Conservation (phyloP, 768 basidiomycete genomes). For the Scleroderma bovista region DNA sequence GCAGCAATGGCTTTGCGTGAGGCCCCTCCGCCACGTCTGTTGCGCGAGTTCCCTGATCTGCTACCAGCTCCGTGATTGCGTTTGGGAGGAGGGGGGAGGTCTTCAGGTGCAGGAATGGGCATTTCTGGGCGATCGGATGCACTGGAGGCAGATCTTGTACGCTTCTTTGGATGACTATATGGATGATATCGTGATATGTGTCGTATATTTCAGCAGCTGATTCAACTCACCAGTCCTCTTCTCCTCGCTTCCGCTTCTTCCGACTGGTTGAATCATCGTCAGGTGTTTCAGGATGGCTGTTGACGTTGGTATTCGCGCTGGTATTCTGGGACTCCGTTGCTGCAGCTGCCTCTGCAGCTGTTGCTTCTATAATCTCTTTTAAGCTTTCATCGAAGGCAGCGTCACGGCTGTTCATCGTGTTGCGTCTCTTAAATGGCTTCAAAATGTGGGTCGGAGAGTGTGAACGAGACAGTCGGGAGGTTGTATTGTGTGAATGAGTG, state of each 20-base stretch:
- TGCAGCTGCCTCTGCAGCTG: constrained; percentile 64
- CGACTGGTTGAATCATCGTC: constrained; percentile 47
- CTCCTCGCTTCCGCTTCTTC: constrained; percentile 72
- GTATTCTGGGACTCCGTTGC: constrained; percentile 37
- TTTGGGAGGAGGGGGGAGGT: constrained; percentile 32
- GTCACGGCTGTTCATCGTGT: constrained; percentile 97
- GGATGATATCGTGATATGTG: constrained; percentile 7
- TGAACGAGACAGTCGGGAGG: constrained; percentile 65
- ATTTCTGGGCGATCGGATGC: constrained; percentile 52
- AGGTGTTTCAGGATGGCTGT: constrained; percentile 37
- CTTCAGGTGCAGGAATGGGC: constrained; percentile 35
- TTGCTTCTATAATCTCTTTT: constrained; percentile 69
- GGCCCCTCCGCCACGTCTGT: constrained; percentile 24
- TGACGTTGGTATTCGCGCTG: constrained; percentile 32
- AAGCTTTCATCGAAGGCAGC: constrained; percentile 88
- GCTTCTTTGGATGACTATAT: constrained; percentile 54
- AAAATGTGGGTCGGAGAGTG: constrained; percentile 61
- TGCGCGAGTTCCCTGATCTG: constrained; percentile 26
- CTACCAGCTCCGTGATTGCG: constrained; percentile 12
- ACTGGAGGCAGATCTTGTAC: constrained; percentile 71
- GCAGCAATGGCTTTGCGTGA: constrained; percentile 20
- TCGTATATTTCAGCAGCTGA: background rate
- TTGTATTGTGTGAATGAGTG: constrained; percentile 52
- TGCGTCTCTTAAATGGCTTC: constrained; percentile 78
- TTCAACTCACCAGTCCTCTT: constrained; percentile 61